Evolutionary conservation across 176 grass and related monocot genomes (phyloP).

Genomic region (Pontederia paniculata): DNA sequence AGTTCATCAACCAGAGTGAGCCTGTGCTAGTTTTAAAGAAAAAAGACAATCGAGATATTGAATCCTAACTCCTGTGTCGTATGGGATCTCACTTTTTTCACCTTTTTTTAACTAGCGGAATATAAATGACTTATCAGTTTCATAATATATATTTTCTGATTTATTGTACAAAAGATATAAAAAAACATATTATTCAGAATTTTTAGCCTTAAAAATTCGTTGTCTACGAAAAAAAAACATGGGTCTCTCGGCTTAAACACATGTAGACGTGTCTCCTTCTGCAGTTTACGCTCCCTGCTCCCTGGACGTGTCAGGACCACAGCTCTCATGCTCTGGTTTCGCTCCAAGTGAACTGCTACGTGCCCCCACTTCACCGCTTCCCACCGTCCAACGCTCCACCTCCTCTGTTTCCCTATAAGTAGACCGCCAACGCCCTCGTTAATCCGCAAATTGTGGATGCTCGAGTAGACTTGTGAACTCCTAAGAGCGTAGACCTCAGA

Average conservation of each 20-base stretch:
- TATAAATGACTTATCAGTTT: no score
- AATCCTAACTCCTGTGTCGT: no score
- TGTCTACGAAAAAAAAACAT: no score
- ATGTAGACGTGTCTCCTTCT: background rate
- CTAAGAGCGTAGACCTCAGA: background rate
- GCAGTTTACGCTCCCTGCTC: background rate
- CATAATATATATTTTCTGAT: no score
- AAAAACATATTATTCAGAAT: no score
- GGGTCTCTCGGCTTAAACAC: background rate
- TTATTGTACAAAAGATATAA: no score
- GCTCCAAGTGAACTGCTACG: background rate
- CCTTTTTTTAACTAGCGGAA: no score
- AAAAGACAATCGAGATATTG: no score
- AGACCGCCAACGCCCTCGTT: fast-evolving
- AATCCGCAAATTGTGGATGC: background rate
- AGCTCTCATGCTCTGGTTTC: background rate
- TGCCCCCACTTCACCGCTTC: background rate
- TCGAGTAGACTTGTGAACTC: background rate
- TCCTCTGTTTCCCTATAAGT: background rate
- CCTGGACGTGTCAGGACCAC: background rate
- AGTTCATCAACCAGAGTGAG: no score
- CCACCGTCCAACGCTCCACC: background rate
- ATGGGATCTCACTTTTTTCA: no score
- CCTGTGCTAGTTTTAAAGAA: no score
- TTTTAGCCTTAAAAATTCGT: no score